Base-by-base conservation (phyloP, 495 filamentous ascomycete species). In the Annulohypoxylon nitens region DNA sequence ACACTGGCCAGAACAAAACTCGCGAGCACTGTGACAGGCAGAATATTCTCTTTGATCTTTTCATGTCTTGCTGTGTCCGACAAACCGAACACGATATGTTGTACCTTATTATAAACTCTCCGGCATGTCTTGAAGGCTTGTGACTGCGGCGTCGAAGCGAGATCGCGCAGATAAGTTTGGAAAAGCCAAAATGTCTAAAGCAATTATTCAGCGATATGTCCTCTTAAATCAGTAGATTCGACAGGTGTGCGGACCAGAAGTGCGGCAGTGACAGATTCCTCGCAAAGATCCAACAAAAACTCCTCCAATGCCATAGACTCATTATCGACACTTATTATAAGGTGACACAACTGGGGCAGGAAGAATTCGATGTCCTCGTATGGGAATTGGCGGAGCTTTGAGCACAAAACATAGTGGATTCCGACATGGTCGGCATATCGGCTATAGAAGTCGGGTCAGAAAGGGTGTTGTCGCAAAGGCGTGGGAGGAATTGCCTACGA, bases 311-410 rank as follows among this genome's bases (percentile, higher is more conserved):
- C 91, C 90, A 93, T 93, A 58, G 91, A 93, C 83, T 93, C 92
- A 82, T 93, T 93, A 81, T 93, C 89, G 80, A 93, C 86, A 81
- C 89, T 92, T 69, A 93, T 88, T 73, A 92, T 85, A 64, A 93
- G 87, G 82, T 93, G 92, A 80, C 92, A 93, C 82, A 93, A 83
- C 80, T 92, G 91, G 51, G 91, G 91, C 18, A 93, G 86, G 82
- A 93, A 93, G 87, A 93, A 93, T 80, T 93, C 91, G 78, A 93
- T 92, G 81, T 93, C 91, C 81, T 92, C 90, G 82, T 93, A 93
- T 70, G 88, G 88, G 80, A 93, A 93, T 80, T 91, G 89, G 74
- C 91, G 91, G 57, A 93, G 87, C 85, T 93, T 93, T 70, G 86
- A 89, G 85, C 92, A 93, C 41, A 93, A 85, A 47, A 93, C 90